A percentile compares a stretch with the other conserved stretches of the same genome.
Evolutionary conservation across 768 basidiomycete genomes (phyloP).

Genomic region (Tulasnella sp.): DNA sequence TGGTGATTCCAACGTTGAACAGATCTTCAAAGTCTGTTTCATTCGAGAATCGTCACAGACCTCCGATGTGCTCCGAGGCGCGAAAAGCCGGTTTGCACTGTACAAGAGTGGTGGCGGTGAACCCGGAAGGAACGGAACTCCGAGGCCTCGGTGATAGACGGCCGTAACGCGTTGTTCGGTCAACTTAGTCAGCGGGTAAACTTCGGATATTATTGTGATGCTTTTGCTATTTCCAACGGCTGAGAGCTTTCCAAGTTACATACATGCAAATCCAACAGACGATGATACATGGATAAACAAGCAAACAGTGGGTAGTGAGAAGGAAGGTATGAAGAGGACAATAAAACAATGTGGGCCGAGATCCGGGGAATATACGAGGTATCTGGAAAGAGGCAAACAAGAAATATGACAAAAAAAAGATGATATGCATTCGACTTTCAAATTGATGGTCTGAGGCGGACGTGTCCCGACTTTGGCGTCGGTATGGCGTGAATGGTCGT

Average conservation of each 20-base stretch:
- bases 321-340: not conserved
- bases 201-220: not conserved
- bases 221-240: not conserved
- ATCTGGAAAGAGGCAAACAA: not conserved
- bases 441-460: not conserved
- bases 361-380: not conserved
- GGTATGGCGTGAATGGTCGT: not conserved
- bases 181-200: not conserved
- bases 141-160: too few relatives aligned
- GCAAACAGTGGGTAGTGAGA: not conserved
- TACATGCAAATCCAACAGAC: not conserved
- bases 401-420: not conserved
- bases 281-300: not conserved
- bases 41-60: too few relatives aligned
- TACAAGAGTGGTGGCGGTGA: too few relatives aligned
- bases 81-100: too few relatives aligned
- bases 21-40: too few relatives aligned
- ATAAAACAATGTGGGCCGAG: not conserved
- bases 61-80: too few relatives aligned
- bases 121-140: too few relatives aligned
- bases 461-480: conserved; percentile 7
- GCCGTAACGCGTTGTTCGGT: too few relatives aligned
- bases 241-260: not conserved
- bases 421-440: not conserved
- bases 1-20: too few relatives aligned